These are phyloP conservation scores for Fusarium lateritium DNA, from an alignment of 2,329 filamentous ascomycete species.

Conservation along the genomic window DNA sequence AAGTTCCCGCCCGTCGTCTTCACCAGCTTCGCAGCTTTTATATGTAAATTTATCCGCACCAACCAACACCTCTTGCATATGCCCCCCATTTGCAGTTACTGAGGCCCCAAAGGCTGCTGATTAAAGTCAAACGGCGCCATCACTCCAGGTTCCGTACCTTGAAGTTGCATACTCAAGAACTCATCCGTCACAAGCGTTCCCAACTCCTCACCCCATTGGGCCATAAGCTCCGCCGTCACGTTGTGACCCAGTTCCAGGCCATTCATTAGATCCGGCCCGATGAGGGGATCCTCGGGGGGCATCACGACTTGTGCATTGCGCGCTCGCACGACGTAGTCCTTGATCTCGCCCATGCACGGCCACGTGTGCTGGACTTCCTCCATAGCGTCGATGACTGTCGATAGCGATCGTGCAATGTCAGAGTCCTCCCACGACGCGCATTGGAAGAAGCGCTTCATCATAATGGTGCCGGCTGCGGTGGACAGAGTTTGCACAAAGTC, in stretches of 20 bases:
- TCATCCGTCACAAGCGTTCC: slow-evolving; percentile 55
- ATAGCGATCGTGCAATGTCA: slow-evolving; percentile 65
- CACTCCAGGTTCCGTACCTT: slow-evolving; percentile 45
- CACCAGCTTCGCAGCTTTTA: slow-evolving; percentile 4
- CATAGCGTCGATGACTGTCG: slow-evolving; percentile 64
- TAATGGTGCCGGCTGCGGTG: slow-evolving; percentile 61
- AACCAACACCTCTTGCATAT: neutral
- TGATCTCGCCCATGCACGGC: slow-evolving; percentile 62
- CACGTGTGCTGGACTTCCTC: slow-evolving; percentile 66
- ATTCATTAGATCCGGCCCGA: slow-evolving; percentile 53
- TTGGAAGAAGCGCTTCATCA: slow-evolving; percentile 63
- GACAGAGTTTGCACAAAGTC: slow-evolving; percentile 66
- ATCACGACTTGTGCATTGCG: slow-evolving; percentile 51
- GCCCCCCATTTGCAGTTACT: neutral
- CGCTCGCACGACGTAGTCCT: slow-evolving; percentile 52
- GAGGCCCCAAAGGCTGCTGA: slow-evolving; percentile 39
- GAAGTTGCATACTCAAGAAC: slow-evolving; percentile 54
- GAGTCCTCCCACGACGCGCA: slow-evolving; percentile 58
- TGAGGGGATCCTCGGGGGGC: slow-evolving; percentile 53
- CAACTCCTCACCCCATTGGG: slow-evolving; percentile 51
- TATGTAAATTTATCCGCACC: neutral
- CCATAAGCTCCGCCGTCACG: slow-evolving; percentile 47
- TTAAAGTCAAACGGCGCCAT: slow-evolving; percentile 53
- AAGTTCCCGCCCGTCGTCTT: neutral
- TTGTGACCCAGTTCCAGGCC: slow-evolving; percentile 50